Conservation (phyloP, 228 moss, liverwort and hornwort species). For the Sphagnum fallax region DNA sequence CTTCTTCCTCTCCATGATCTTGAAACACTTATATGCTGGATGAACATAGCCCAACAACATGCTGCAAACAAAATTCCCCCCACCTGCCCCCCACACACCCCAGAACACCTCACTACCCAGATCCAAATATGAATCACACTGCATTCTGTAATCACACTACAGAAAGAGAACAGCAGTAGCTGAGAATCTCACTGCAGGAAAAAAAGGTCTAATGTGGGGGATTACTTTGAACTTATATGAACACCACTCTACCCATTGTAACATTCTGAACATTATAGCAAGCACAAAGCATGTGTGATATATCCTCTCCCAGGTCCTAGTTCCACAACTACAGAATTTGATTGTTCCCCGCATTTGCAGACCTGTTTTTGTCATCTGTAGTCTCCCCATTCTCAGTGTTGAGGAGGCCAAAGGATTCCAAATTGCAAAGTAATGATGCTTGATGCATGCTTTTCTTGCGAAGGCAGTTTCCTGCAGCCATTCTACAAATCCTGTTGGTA, state of each 20-base stretch:
- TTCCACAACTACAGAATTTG: constrained; percentile 37
- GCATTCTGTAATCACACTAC: neutral
- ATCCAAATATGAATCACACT: neutral
- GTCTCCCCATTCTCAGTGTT: constrained; percentile 14
- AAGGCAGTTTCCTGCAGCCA: constrained; percentile 67
- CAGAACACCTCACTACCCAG: neutral
- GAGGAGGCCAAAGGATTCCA: constrained; percentile 80
- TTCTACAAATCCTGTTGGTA: too few relatives aligned
- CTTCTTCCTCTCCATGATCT: constrained; percentile 66
- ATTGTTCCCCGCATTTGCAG: constrained; percentile 2
- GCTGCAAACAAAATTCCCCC: constrained; percentile 11
- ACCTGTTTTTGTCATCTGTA: constrained; percentile 8
- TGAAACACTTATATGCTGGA: constrained; percentile 91
- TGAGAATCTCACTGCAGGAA: neutral
- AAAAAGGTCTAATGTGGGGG: neutral
- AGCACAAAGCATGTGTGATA: constrained; percentile 93
- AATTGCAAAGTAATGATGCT: constrained; percentile 87
- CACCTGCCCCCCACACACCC: too few relatives aligned
- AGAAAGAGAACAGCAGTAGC: neutral
- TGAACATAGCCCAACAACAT: constrained; percentile 71
- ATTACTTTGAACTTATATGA: constrained; percentile 89
- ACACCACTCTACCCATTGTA: constrained; percentile 77
- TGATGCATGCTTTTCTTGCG: constrained; percentile 91
- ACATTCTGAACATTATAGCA: constrained; percentile 74
- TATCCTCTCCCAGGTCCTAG: constrained; percentile 99